Base-by-base conservation (phyloP, 2,329 filamentous ascomycete genomes). In the Teratosphaeria destructans region DNA sequence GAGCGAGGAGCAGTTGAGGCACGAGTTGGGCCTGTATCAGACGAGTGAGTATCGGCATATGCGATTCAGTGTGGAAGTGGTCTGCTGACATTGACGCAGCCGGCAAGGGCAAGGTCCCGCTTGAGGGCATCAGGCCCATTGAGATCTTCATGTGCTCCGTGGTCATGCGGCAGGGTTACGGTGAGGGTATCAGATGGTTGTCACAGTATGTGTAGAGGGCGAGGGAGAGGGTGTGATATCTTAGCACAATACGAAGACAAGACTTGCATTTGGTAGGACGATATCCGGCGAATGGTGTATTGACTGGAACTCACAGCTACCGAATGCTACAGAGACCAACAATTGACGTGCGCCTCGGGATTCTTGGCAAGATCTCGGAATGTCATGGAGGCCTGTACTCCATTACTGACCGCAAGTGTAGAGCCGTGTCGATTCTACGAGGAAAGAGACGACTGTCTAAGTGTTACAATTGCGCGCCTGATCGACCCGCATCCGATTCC, bases 91-190 rank as follows among this genome's bases (percentile, higher is more conserved):
- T 16, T 34, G 57, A 10, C 1, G 11, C 58, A 68, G 66, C 72
- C 53, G 92, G 92, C 70, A 96, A 96, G 84, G 91, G 91, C 77
- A 95, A 95, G 82, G 87, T 95, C 63, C 89, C 88, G 64, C 81
- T 94, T 67, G 92, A 96, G 80, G 90, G 90, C 37, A 95, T 96
- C 76, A 83, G 92, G 69, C 90, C 92, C 27, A 93, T 99, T 72
- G 94, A 99, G 82, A 85, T 97, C 64, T 97, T 97, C 78, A 95
- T 99, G 94, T 97, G 92, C 84, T 95, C 90, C 70, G 92, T 97
- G 67, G 93, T 97, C 64, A 96, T 96, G 90, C 85, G 93, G 76
- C 93, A 97, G 81, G 94, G 70, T 60, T 95, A 95, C 75, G 90
- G 90, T 58, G 91, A 95, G 69, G 91, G 83, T 69, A 93, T 95